phyloP scores from a whole-genome alignment of 192 early-diverging fungal species.

The Anaeromyces robustus region DNA sequence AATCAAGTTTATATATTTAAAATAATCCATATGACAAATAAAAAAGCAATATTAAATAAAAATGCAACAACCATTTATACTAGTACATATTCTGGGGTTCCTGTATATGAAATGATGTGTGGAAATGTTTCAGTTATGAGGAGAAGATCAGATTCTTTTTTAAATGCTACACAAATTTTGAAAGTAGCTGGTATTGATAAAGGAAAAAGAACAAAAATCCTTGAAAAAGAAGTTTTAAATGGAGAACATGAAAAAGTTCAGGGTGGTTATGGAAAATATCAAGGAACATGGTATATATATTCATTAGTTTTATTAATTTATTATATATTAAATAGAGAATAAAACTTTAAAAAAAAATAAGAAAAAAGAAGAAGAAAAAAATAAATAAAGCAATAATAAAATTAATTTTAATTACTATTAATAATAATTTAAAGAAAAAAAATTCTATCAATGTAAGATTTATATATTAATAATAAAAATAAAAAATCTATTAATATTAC shows the following conservation, averaged over 20 bases:
- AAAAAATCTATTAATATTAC: no score
- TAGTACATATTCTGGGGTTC: slow-evolving; percentile 66
- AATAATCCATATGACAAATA: not conserved
- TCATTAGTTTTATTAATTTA: no score
- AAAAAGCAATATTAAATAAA: not conserved
- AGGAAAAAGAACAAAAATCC: slow-evolving; percentile 75
- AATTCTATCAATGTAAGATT: no score
- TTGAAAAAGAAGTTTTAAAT: slow-evolving; percentile 79
- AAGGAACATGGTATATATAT: slow-evolving; percentile 79
- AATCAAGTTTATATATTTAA: no score
- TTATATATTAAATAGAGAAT: not conserved
- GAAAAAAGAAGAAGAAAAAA: no score
- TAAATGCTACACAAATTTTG: slow-evolving; percentile 96
- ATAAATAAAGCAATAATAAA: no score
- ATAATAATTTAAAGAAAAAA: no score
- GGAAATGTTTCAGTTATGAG: slow-evolving; percentile 62
- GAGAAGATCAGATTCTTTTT: slow-evolving; percentile 64
- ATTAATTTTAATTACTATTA: no score
- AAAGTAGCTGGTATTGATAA: slow-evolving; percentile 95
- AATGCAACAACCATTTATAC: not conserved
- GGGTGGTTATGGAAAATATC: slow-evolving; percentile 97
- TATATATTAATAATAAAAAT: no score
- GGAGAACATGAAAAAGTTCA: slow-evolving; percentile 91
- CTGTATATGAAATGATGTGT: slow-evolving; percentile 88
- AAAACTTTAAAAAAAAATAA: no score